Conservation (phyloP, 306 rosid species). For the Crataegus laevigata region DNA sequence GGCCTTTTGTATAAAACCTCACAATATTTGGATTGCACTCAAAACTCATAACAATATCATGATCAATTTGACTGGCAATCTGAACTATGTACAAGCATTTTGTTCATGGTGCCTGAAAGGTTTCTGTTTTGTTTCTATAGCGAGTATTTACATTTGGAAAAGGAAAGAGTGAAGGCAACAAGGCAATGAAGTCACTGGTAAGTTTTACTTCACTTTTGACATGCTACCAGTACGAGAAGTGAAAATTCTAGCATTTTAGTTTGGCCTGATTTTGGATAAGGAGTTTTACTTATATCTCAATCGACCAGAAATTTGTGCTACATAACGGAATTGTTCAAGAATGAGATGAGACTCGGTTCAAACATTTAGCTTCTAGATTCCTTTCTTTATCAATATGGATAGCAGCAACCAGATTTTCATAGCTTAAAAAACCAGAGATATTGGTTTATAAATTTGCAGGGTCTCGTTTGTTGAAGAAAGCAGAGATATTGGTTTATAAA, state of each 20-base stretch:
- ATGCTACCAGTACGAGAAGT: not conserved
- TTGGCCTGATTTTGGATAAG: not conserved
- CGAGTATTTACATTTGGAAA: conserved; percentile 87
- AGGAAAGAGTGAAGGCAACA: conserved; percentile 89
- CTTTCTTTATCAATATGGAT: too few species aligned
- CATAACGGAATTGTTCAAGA: not conserved
- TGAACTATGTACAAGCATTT: not conserved
- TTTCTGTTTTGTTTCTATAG: conserved; percentile 38
- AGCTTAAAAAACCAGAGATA: too few species aligned
- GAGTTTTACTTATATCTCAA: not conserved
- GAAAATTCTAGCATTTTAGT: not conserved
- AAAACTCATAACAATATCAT: too few species aligned
- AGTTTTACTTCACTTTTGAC: conserved; percentile 16
- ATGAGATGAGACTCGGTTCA: too few species aligned
- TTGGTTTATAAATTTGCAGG: too few species aligned
- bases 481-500: too few species aligned
- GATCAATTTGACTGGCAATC: too few species aligned
- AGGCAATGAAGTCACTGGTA: conserved; percentile 89
- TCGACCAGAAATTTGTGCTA: not conserved
- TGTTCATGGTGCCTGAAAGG: not conserved
- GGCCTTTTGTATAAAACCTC: too few species aligned
- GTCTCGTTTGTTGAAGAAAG: too few species aligned
- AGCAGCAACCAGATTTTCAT: too few species aligned
- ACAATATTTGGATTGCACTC: too few species aligned
- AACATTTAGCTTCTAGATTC: too few species aligned